Percentiles rank a stretch among this genome's conserved stretches.
Conservation (phyloP, 805 yeast species). For the Candida chauliodis region DNA sequence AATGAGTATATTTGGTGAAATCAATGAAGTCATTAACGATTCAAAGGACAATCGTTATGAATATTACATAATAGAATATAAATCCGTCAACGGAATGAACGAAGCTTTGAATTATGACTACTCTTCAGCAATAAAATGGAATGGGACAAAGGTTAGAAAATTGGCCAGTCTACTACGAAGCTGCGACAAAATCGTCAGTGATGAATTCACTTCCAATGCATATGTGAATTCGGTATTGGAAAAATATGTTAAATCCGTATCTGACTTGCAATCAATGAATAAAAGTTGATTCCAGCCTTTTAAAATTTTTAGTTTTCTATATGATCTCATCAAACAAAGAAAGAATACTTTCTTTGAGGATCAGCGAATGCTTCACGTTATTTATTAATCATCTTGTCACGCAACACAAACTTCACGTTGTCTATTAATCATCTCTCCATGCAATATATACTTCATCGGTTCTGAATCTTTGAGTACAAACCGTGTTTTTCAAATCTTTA, state of each 20-base stretch:
- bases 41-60: constrained; percentile 26
- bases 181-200: constrained; percentile 15
- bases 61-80: constrained; percentile 35
- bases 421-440: constrained; percentile 69
- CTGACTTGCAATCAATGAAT: constrained; percentile 20
- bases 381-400: constrained; percentile 69
- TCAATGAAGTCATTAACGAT: constrained; percentile 14
- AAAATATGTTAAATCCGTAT: constrained; percentile 25
- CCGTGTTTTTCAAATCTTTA: constrained; percentile 59
- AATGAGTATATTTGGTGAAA: constrained; percentile 46
- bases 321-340: constrained; percentile 10
- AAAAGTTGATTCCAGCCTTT: constrained; percentile 6
- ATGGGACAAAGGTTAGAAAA: constrained; percentile 39
- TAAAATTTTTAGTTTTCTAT: constrained; percentile 8
- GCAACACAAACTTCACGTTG: constrained; percentile 40
- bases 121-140: constrained; percentile 44
- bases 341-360: constrained; percentile 8
- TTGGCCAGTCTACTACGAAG: constrained; percentile 45
- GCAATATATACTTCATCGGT: constrained; percentile 89
- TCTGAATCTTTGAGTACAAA: constrained; percentile 89
- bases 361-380: constrained; percentile 2
- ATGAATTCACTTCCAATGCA: constrained; percentile 6
- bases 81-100: constrained; percentile 20
- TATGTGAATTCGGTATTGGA: constrained; percentile 8
- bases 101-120: constrained; percentile 43